A percentile compares a stretch with the other conserved stretches of the same genome.
phyloP scores from a whole-genome alignment of 805 yeast genomes.

The Ogataea kodamae region DNA sequence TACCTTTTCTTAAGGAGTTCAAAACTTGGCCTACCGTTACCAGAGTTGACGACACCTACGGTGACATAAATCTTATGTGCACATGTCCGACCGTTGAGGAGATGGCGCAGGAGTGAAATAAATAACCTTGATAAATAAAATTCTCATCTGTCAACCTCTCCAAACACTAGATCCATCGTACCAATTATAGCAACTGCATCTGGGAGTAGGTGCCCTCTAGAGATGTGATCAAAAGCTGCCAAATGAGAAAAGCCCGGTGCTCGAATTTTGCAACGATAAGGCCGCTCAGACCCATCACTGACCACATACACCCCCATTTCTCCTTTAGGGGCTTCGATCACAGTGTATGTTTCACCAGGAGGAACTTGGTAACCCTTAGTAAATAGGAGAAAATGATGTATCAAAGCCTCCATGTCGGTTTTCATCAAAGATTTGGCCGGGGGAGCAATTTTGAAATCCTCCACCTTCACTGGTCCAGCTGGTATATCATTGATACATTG shows the following conservation, averaged over 20 bases:
- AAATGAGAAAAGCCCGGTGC: slow-evolving; percentile 93
- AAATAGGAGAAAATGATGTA: slow-evolving; percentile 83
- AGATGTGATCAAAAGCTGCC: slow-evolving; percentile 82
- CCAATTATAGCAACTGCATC: slow-evolving; percentile 93
- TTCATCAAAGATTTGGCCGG: slow-evolving; percentile 83
- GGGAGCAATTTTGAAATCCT: slow-evolving; percentile 80
- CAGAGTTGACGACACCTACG: slow-evolving; percentile 90
- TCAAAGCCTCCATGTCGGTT: slow-evolving; percentile 88
- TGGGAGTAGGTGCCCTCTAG: slow-evolving; percentile 83
- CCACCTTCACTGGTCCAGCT: slow-evolving; percentile 86
- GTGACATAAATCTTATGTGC: slow-evolving; percentile 88
- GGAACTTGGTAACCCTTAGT: slow-evolving; percentile 89
- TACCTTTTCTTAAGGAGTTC: slow-evolving; percentile 63
- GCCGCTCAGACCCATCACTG: slow-evolving; percentile 86
- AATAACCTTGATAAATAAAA: slow-evolving; percentile 6
- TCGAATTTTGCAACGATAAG: slow-evolving; percentile 88
- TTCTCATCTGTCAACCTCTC: slow-evolving; percentile 82
- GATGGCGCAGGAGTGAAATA: slow-evolving; percentile 38
- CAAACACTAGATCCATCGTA: slow-evolving; percentile 92
- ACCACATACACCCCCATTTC: slow-evolving; percentile 91
- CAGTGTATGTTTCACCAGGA: slow-evolving; percentile 86
- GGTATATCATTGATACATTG: slow-evolving; percentile 92
- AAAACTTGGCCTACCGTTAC: slow-evolving; percentile 97
- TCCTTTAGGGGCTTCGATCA: slow-evolving; percentile 93
- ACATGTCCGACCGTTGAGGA: slow-evolving; percentile 89